A percentile compares a stretch with the other conserved stretches of the same genome.
Evolutionary conservation across 2,329 filamentous ascomycete genomes (phyloP).

Genomic region (Aspergillus ruber): DNA sequence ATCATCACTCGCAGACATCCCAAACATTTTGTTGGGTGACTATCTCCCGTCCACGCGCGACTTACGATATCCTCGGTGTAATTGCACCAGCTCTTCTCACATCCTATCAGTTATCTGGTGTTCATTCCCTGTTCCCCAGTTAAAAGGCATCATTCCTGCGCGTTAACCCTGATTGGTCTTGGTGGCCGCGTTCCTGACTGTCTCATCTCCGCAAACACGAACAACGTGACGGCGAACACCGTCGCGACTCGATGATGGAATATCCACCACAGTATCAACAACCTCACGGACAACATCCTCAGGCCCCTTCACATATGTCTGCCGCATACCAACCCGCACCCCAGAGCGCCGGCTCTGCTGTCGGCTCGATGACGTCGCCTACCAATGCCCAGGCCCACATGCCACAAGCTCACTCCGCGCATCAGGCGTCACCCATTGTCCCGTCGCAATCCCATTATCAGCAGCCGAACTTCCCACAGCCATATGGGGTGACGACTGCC

Average conservation of each 20-base stretch:
- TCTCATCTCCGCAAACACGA: slow-evolving; percentile 11
- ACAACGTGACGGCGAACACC: slow-evolving; percentile 19
- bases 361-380: slow-evolving; percentile 61
- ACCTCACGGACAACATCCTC: slow-evolving; percentile 56
- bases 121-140: slow-evolving; percentile 10
- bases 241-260: slow-evolving; percentile 55
- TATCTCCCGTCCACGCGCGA: slow-evolving; percentile 19
- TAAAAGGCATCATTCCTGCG: slow-evolving; percentile 11
- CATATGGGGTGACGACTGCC: slow-evolving; percentile 65
- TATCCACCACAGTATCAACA: slow-evolving; percentile 68
- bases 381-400: slow-evolving; percentile 63
- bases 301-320: slow-evolving; percentile 52
- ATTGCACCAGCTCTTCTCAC: slow-evolving; percentile 18
- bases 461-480: slow-evolving; percentile 73
- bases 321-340: slow-evolving; percentile 59
- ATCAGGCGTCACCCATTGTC: slow-evolving; percentile 73
- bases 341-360: slow-evolving; percentile 39
- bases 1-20: slow-evolving; percentile 29
- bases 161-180: slow-evolving; percentile 14
- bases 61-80: slow-evolving; percentile 16
- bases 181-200: slow-evolving; percentile 11
- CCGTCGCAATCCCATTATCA: slow-evolving; percentile 68
- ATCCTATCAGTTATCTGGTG: slow-evolving; percentile 13
- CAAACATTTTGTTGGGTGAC: slow-evolving; percentile 15
- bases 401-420: slow-evolving; percentile 51